phyloP scores from a whole-genome alignment of 1,139 yeast species.

The Lodderomyces oxycetoniae region DNA sequence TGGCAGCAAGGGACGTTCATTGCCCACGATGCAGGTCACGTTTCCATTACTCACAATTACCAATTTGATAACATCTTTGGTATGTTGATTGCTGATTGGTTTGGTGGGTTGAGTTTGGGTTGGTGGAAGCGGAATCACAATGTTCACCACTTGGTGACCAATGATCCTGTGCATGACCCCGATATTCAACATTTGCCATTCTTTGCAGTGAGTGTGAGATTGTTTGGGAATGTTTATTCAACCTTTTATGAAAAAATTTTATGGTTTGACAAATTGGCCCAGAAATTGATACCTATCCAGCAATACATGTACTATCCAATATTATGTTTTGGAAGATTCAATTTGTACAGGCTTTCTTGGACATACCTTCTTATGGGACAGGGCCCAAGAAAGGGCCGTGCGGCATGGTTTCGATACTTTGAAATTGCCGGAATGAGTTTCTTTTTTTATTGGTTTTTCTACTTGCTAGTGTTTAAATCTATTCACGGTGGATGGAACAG shows the following conservation, averaged over 20 bases:
- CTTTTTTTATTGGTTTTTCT: slow-evolving; percentile 78
- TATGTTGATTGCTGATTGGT: slow-evolving; percentile 64
- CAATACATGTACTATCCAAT: slow-evolving; percentile 73
- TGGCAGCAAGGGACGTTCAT: slow-evolving; percentile 91
- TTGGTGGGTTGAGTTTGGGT: slow-evolving; percentile 85
- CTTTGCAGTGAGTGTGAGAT: slow-evolving; percentile 74
- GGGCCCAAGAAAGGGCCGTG: slow-evolving; percentile 77
- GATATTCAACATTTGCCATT: slow-evolving; percentile 92
- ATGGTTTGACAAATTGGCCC: slow-evolving; percentile 65
- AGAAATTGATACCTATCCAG: slow-evolving; percentile 56
- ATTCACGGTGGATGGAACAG: slow-evolving; percentile 51
- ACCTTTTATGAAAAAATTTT: slow-evolving; percentile 70
- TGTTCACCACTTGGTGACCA: slow-evolving; percentile 82
- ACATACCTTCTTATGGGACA: slow-evolving; percentile 62
- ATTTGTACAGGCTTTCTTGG: slow-evolving; percentile 79
- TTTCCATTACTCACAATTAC: slow-evolving; percentile 75
- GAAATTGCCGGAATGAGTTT: slow-evolving; percentile 66
- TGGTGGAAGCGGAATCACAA: slow-evolving; percentile 96
- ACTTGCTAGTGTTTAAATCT: slow-evolving; percentile 49
- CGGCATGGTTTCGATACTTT: slow-evolving; percentile 80
- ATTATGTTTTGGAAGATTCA: slow-evolving; percentile 79
- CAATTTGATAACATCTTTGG: slow-evolving; percentile 76
- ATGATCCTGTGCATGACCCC: slow-evolving; percentile 91
- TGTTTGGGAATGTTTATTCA: slow-evolving; percentile 66
- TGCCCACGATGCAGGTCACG: slow-evolving; percentile 89